Evolutionary conservation across 2,329 filamentous ascomycete genomes (phyloP).

Genomic region (Fusarium continuum): DNA sequence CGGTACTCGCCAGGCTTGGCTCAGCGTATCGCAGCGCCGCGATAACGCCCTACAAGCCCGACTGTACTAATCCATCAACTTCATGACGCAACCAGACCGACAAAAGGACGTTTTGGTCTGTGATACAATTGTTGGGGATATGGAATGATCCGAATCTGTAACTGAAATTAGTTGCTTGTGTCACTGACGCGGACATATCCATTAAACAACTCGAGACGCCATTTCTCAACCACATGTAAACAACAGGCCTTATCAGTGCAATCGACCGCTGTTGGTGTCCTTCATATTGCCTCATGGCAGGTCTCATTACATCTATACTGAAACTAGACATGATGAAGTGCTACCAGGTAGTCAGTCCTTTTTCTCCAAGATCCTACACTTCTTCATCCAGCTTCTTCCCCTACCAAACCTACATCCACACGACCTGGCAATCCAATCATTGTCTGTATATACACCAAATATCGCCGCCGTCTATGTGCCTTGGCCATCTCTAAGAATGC

Average conservation of each 20-base stretch:
- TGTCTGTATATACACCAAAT: slow-evolving; percentile 25
- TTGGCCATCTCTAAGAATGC: slow-evolving; percentile 31
- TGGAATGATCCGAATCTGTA: neutral
- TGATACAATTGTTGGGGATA: slow-evolving; percentile 3
- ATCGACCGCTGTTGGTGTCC: neutral
- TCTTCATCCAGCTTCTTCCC: neutral
- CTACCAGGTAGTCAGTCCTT: slow-evolving; percentile 5
- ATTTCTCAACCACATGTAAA: neutral
- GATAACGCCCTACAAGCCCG: slow-evolving; percentile 33
- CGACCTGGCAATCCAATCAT: slow-evolving; percentile 8
- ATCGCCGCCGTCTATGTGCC: slow-evolving; percentile 30
- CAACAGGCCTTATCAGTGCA: neutral
- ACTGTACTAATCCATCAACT: slow-evolving; percentile 16
- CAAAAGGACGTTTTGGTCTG: slow-evolving; percentile 1
- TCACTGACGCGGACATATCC: neutral
- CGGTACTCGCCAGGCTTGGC: slow-evolving; percentile 15
- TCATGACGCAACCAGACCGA: slow-evolving; percentile 34
- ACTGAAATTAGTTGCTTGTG: neutral
- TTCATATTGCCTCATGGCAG: slow-evolving; percentile 1
- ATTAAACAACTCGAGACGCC: neutral
- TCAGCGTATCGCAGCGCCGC: slow-evolving; percentile 31
- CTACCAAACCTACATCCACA: neutral
- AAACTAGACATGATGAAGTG: slow-evolving; percentile 1
- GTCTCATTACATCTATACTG: slow-evolving; percentile 25
- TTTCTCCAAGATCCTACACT: slow-evolving; percentile 11